phyloP scores from a whole-genome alignment of 164 flowering plant genomes.

The Vitis labrusca region DNA sequence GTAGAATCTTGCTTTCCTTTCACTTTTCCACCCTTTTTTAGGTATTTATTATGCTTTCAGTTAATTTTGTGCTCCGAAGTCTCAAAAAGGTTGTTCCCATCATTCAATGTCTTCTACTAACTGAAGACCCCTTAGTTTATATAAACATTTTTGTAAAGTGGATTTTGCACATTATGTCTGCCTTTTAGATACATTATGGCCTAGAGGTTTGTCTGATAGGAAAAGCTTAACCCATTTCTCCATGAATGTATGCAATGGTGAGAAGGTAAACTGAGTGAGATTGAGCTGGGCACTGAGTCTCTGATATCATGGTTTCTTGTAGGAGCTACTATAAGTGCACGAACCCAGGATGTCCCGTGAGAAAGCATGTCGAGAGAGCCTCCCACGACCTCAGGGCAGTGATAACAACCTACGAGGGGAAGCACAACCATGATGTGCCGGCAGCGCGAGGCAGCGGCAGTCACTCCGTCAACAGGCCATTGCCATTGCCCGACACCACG shows the following conservation, averaged over 20 bases:
- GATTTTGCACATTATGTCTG: neutral
- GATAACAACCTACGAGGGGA: constrained; percentile 74
- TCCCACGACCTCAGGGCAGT: constrained; percentile 61
- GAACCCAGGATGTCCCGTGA: constrained; percentile 54
- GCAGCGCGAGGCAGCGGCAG: constrained; percentile 64
- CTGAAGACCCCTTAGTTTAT: neutral
- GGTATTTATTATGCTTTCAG: neutral
- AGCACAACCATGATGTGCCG: constrained; percentile 77
- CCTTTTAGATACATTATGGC: neutral
- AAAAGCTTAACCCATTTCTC: neutral
- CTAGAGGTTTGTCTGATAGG: too few relatives aligned
- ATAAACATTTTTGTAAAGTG: neutral
- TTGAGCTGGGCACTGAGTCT: too few relatives aligned
- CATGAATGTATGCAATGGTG: too few relatives aligned
- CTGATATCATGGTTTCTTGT: neutral
- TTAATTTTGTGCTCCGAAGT: neutral
- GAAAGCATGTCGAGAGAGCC: constrained; percentile 77
- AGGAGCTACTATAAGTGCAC: constrained; percentile 86
- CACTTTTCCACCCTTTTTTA: neutral
- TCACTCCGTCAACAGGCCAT: constrained; percentile 22
- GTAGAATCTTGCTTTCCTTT: constrained; percentile 17
- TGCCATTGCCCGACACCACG: constrained; percentile 2
- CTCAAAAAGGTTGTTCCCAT: too few relatives aligned
- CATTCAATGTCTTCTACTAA: neutral
- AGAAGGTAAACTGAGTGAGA: too few relatives aligned